Base-by-base conservation (phyloP, 129 eudicot genomes). In the Cynara cardunculus region DNA sequence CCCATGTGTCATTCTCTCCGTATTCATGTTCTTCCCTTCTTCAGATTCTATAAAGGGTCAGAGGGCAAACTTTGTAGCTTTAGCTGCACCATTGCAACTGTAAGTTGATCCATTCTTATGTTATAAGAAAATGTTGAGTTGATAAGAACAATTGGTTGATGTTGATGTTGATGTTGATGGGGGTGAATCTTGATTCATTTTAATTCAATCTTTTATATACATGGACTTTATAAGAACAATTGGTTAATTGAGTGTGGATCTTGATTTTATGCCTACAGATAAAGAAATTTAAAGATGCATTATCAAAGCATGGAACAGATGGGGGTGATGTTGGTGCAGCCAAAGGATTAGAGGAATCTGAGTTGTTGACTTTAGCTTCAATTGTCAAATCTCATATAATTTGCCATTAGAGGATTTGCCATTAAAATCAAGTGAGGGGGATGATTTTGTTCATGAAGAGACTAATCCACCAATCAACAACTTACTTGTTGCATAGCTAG, bases 261-360 rank as follows among this genome's bases (percentile, higher is more conserved):
- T 75, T 75, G 71, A 70, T 53, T 70, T 24, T 26, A 78, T 69
- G 53, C 64, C 30, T 76, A 74, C 93, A 94, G 99, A 92, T 94
- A 87, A 94, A 94, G 90, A 94, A 94, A 89, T 92, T 94, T 73
- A 94, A 89, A 80, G 94, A 92, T 88, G 96, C 97, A 75, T 79
- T 94, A 73, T 88, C 85, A 71, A 92, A 87, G 80, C 78, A 92
- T 78, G 89, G 90, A 41, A 77, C 92, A 49, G 90, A 90, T 66
- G 74, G 81, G 13, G 82, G 85, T 65, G 65, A 78, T 79, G 81
- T 79, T 85, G 93, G 90, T 73, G 93, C 96, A 78, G 87, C 97
- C 13, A 94, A 85, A 84, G 99, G 99, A 30, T 83, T 94, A 39
- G 94, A 90, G 37, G 96, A 90, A 71, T 87, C 91, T 62, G 97